Evolutionary conservation across 331 rosid genomes (phyloP), one percentile per base, ranked within the genome.

Genomic region (Prunus yedoensis): DNA sequence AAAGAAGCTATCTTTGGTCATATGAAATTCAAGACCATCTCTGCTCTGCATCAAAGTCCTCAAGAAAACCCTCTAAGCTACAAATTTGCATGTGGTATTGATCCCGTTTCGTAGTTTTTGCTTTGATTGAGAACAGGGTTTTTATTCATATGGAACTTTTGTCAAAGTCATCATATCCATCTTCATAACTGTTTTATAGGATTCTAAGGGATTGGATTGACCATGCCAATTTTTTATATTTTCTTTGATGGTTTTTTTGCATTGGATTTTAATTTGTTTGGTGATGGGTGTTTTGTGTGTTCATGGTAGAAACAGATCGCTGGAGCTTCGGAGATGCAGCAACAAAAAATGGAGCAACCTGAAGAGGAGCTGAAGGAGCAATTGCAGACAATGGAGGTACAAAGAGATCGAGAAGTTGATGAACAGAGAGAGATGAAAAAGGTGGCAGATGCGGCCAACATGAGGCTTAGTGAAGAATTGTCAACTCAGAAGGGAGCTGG

Each of bases 361-460:
- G 80, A 68, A 16, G 89, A 76, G 13, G 83, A 76, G 70, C 59
- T 30, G 62, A 54, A 79, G 73, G 83, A 68, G 18, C 74, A 73
- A 59, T 41, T 84, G 32, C 41, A 28, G 15, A 70, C 62, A 32
- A 16, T 54, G 13, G 91, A 89, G 35, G 75, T 69, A 52, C 85
- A 89, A 25, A 80, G 84, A 66, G 85, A 60, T 61, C 57, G 57
- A 63, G 83, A 80, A 53, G 70, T 84, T 41, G 53, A 70, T 50
- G 78, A 76, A 70, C 73, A 83, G 4, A 41, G 78, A 49, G 76
- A 80, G 32, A 79, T 47, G 81, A 70, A 84, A 57, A 83, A 76
- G 66, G 47, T 78, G 82, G 82, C 69, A 7, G 74, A 81, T 27
- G 83, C 80, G 62, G 74, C 68, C 32, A 85, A 72, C 80, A 45